phyloP scores from a whole-genome alignment of 164 flowering plant genomes.

The Echeveria elegans region DNA sequence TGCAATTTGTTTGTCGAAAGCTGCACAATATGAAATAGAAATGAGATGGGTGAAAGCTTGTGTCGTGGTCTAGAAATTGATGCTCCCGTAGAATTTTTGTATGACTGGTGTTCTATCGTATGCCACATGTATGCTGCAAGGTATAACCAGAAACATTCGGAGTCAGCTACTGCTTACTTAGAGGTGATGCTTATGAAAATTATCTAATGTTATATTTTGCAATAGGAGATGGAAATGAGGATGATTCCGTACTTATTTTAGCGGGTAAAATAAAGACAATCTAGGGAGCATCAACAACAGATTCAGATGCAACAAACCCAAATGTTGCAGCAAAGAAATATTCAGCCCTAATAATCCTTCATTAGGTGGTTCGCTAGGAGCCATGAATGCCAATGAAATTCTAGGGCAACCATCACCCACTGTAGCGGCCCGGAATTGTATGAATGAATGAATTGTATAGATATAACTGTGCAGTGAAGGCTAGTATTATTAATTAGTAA shows the following conservation, averaged over 20 bases:
- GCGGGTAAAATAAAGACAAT: constrained; percentile 60
- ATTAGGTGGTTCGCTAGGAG: constrained; percentile 46
- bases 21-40: too few species aligned
- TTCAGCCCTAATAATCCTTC: constrained; percentile 53
- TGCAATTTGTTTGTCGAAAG: neutral
- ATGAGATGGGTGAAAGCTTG: neutral
- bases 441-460: too few species aligned
- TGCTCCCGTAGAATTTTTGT: constrained; percentile 90
- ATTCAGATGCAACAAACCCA: constrained; percentile 79
- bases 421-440: constrained; percentile 66
- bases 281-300: constrained; percentile 60
- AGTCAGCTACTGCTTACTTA: constrained; percentile 72
- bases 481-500: too few species aligned
- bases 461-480: too few species aligned
- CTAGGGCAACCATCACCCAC: constrained; percentile 68
- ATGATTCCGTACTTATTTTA: neutral
- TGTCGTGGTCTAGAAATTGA: constrained; percentile 61
- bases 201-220: neutral
- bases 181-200: constrained; percentile 32
- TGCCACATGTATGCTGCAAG: constrained; percentile 91
- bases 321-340: constrained; percentile 63
- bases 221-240: neutral
- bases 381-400: constrained; percentile 61
- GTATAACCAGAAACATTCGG: constrained; percentile 82
- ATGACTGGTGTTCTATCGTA: constrained; percentile 95